Base-by-base conservation (phyloP, 345 rosid genomes). In the Mercurialis annua region DNA sequence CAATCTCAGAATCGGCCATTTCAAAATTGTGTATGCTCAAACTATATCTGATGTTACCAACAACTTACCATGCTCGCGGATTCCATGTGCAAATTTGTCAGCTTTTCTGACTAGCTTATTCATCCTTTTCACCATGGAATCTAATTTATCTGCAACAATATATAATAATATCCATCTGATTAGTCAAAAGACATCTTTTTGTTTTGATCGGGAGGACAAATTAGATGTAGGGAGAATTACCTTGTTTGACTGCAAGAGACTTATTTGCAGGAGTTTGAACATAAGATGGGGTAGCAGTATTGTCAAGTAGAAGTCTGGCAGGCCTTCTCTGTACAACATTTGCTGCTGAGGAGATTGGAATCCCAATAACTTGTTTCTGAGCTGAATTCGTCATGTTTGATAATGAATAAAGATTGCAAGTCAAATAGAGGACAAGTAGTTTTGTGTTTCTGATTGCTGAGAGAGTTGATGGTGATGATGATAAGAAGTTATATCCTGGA, bases 41-140 rank as follows among this genome's bases (percentile, higher is more conserved):
- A 47, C n/a, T 1, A 20, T 14, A 36, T 40, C 44, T 40, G 44
- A 9, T n/a, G 44, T 40, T 10, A 9, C 8, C 2, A 40, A 40
- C 12, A 7, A 40, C 6, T 4, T 81, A 81, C 80, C 81, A 63
- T 86, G 95, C 69, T 88, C 95, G 56, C 83, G 69, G 50, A 68
- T 24, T 38, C 76, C 20, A 3, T 51, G 46, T 3, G 77, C 71
- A 21, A 77, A 68, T 14, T 58, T 53, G 64, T 77, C 73, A 5
- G 76, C 76, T 49, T 64, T 72, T 63, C 60, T 72, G 7, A 73
- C 71, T n/a, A 67, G n/a, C 55, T 57, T 68, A 48, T 68, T 72
- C 48, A 64, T 77, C 44, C 55, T 68, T 10, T 52, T 40, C n/a
- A 77, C 42, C 49, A 64, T 65, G 6, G 73, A 64, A 33, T 75